Percentiles rank a stretch among this genome's conserved stretches.
phyloP scores from a whole-genome alignment of 192 early-diverging fungal species.

The Gamsiella multidivaricata region DNA sequence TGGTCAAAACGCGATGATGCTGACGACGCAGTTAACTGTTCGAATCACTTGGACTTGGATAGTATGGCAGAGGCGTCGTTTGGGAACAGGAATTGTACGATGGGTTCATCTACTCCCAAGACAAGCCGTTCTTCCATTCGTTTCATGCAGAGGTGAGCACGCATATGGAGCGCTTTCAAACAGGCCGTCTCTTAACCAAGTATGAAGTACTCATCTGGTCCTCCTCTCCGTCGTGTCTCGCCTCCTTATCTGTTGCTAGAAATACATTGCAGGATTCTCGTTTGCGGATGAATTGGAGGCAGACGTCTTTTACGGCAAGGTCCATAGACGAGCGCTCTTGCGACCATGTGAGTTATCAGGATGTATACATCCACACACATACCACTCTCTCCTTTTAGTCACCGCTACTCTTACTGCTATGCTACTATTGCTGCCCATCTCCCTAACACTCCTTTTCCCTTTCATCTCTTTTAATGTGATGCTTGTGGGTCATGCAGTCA shows the following conservation, averaged over 20 bases:
- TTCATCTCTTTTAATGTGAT: background rate
- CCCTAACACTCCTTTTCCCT: background rate
- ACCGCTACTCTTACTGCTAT: constrained; percentile 16
- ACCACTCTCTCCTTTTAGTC: constrained; percentile 4
- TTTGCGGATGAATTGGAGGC: constrained; percentile 79
- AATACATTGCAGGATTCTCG: constrained; percentile 74
- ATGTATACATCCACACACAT: background rate
- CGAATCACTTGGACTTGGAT: background rate
- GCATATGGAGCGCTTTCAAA: background rate
- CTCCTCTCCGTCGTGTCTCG: too few relatives aligned
- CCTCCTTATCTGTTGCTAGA: constrained; percentile 32
- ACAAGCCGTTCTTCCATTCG: constrained; percentile 74
- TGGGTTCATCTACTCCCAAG: constrained; percentile 72
- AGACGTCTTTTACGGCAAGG: constrained; percentile 70
- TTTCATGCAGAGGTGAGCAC: constrained; percentile 72
- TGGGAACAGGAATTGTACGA: constrained; percentile 87
- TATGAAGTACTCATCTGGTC: too few relatives aligned
- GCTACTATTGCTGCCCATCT: background rate
- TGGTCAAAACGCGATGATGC: too few relatives aligned
- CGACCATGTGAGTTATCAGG: constrained; percentile 38
- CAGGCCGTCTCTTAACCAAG: too few relatives aligned
- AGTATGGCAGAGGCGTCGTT: constrained; percentile 64
- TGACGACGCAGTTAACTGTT: background rate
- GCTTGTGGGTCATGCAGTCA: constrained; percentile 21
- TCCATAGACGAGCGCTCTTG: constrained; percentile 59